phyloP scores from a whole-genome alignment of 192 early-diverging fungal species.

The Coemansia sp. region DNA sequence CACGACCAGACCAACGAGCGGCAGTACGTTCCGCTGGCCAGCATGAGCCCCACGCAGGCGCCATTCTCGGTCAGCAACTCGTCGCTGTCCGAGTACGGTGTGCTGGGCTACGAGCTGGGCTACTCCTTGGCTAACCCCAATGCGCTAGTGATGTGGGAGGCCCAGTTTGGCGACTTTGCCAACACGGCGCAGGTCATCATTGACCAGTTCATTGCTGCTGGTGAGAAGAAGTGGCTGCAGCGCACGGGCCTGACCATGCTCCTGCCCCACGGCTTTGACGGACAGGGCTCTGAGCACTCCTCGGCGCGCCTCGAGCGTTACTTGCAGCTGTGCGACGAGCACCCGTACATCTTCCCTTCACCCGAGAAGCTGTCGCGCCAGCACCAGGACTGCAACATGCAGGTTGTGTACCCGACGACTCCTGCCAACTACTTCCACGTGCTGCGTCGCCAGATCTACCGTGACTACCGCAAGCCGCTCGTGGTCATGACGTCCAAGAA shows the following conservation, averaged over 20 bases:
- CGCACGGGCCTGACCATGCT: conserved; percentile 91
- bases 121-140: conserved; percentile 95
- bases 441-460: conserved; percentile 91
- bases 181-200: conserved; percentile 97
- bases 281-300: conserved; percentile 98
- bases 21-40: conserved; percentile 81
- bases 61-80: conserved; percentile 92
- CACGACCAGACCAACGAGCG: conserved; percentile 91
- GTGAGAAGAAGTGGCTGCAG: conserved; percentile 98
- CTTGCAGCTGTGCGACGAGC: conserved; percentile 93
- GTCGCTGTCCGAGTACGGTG: conserved; percentile 93
- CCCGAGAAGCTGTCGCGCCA: conserved; percentile 82
- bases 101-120: conserved; percentile 94
- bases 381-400: conserved; percentile 98
- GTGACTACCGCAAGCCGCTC: conserved; percentile 97
- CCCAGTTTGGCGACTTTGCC: conserved; percentile 98
- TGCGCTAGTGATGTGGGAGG: conserved; percentile 95
- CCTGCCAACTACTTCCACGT: conserved; percentile 98
- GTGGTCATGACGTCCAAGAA: conserved; percentile 80
- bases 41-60: conserved; percentile 85
- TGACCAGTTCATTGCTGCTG: conserved; percentile 95
- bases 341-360: conserved; percentile 80
- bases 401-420: conserved; percentile 94
- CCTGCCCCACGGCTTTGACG: conserved; percentile 97
- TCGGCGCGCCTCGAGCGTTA: conserved; percentile 93